phyloP scores from a whole-genome alignment of 179 eudicot genomes.

The Drosera spatulata region DNA sequence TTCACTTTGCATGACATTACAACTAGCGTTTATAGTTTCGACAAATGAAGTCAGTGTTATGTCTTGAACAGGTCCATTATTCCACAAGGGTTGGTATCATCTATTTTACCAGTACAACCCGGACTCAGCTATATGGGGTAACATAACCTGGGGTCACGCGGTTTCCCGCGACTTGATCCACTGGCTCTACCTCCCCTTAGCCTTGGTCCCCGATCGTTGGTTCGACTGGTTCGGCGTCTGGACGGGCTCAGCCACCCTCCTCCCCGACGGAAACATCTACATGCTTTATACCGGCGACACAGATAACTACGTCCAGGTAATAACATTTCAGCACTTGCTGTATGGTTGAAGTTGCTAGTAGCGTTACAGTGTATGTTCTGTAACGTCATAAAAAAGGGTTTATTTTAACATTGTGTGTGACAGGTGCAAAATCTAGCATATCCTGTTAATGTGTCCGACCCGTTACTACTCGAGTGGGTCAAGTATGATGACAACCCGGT shows the following conservation, averaged over 20 bases:
- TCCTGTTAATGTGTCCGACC: slow-evolving; percentile 79
- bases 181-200: slow-evolving; percentile 68
- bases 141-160: slow-evolving; percentile 92
- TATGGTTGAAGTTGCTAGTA: too few species aligned
- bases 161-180: slow-evolving; percentile 70
- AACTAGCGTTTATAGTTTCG: too few species aligned
- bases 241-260: slow-evolving; percentile 86
- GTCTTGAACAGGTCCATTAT: slow-evolving; percentile 88
- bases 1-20: too few species aligned
- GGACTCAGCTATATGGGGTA: slow-evolving; percentile 76
- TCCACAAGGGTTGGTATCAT: slow-evolving; percentile 77
- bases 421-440: slow-evolving; percentile 71
- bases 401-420: too few species aligned
- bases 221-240: slow-evolving; percentile 76
- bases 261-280: slow-evolving; percentile 58
- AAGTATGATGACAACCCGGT: slow-evolving; percentile 69
- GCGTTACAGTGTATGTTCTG: too few species aligned
- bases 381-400: too few species aligned
- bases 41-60: too few species aligned
- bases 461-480: slow-evolving; percentile 83
- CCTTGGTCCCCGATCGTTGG: slow-evolving; percentile 70
- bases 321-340: too few species aligned
- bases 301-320: slow-evolving; percentile 32
- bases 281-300: slow-evolving; percentile 83
- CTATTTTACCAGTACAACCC: slow-evolving; percentile 95